phyloP scores from a whole-genome alignment of 2,329 filamentous ascomycete genomes.

The Davidsoniella australis region DNA sequence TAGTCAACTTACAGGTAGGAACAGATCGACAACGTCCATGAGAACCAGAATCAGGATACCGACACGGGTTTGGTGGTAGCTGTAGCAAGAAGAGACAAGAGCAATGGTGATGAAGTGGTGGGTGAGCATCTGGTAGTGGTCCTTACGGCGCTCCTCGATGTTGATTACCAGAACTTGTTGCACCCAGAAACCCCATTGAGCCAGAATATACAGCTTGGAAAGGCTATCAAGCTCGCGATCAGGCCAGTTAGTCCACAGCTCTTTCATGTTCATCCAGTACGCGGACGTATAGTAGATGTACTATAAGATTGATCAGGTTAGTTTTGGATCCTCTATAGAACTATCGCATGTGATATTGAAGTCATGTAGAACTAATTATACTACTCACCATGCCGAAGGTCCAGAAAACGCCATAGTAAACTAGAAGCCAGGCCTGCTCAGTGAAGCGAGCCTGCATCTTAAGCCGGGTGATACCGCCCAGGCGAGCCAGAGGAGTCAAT shows the following conservation, averaged over 20 bases:
- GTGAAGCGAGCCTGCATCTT: slow-evolving; percentile 74
- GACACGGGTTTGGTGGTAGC: slow-evolving; percentile 72
- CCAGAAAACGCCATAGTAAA: slow-evolving; percentile 76
- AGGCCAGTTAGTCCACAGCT: slow-evolving; percentile 77
- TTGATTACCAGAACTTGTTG: slow-evolving; percentile 90
- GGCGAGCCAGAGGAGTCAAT: slow-evolving; percentile 58
- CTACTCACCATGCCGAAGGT: slow-evolving; percentile 59
- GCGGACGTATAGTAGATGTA: slow-evolving; percentile 64
- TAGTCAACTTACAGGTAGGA: slow-evolving; percentile 52
- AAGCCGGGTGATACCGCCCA: slow-evolving; percentile 53
- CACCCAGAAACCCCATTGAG: slow-evolving; percentile 82
- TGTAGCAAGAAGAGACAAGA: slow-evolving; percentile 68
- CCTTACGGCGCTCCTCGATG: slow-evolving; percentile 86
- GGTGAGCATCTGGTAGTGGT: slow-evolving; percentile 88
- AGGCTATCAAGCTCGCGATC: slow-evolving; percentile 54
- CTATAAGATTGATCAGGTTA: slow-evolving; percentile 26
- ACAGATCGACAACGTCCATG: slow-evolving; percentile 85
- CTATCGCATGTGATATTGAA: neutral
- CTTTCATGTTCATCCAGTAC: slow-evolving; percentile 59
- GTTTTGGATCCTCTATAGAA: neutral
- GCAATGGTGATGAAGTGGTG: slow-evolving; percentile 83
- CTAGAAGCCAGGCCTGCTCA: slow-evolving; percentile 80
- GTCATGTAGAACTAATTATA: neutral
- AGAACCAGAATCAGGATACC: slow-evolving; percentile 77
- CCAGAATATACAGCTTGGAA: slow-evolving; percentile 78